Evolutionary conservation across 352 stramenopile species (phyloP).

Genomic region (Phytophthora gonapodyides): DNA sequence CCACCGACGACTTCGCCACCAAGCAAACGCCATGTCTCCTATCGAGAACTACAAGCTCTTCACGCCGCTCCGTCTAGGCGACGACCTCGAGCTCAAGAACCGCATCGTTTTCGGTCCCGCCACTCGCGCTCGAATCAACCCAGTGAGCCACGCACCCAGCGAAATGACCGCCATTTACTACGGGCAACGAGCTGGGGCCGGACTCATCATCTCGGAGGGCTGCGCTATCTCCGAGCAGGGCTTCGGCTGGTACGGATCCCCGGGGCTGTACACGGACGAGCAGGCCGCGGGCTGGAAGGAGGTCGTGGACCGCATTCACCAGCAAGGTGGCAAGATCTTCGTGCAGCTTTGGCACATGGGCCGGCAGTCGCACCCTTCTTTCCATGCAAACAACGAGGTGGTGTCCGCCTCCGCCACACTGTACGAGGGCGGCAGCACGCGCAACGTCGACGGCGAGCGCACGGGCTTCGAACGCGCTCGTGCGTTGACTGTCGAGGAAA

Average conservation of each 20-base stretch:
- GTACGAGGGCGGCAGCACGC: conserved; percentile 29
- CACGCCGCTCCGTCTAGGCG: conserved; percentile 31
- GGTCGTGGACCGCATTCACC: conserved; percentile 66
- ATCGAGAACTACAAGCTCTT: conserved; percentile 42
- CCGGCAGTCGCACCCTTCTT: conserved; percentile 56
- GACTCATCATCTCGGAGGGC: conserved; percentile 55
- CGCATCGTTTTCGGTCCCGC: conserved; percentile 49
- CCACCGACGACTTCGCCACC: background rate
- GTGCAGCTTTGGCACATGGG: conserved; percentile 88
- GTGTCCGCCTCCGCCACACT: conserved; percentile 44
- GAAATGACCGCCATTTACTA: conserved; percentile 48
- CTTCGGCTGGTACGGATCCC: conserved; percentile 42
- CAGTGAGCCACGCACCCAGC: conserved; percentile 23
- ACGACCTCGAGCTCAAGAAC: conserved; percentile 44
- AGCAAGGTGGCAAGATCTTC: conserved; percentile 74
- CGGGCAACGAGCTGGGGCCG: conserved; percentile 35
- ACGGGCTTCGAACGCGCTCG: conserved; percentile 26
- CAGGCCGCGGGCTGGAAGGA: conserved; percentile 52
- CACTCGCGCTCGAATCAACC: conserved; percentile 38
- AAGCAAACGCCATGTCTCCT: conserved; percentile 20
- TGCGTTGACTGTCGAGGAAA: conserved; percentile 35
- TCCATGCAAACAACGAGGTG: conserved; percentile 52
- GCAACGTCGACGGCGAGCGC: conserved; percentile 28
- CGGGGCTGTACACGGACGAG: conserved; percentile 44
- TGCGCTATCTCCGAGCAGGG: conserved; percentile 42